Base-by-base conservation (phyloP, 257 asterid species). In the Solanum virginianum region DNA sequence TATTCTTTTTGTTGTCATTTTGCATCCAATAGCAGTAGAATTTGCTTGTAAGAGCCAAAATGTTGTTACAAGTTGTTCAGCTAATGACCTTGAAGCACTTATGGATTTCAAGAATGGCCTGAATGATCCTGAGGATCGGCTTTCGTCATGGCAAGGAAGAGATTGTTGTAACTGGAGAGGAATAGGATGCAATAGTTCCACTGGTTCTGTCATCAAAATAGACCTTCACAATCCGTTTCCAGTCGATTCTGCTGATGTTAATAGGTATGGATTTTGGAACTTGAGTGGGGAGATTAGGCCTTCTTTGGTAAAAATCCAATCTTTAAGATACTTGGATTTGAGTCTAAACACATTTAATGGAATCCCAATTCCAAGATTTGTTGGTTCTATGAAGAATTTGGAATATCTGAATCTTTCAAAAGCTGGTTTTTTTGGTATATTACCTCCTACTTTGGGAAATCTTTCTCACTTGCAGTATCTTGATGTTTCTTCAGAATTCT, bases 271-370 rank as follows among this genome's bases (percentile, higher is more conserved):
- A 83, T 80, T 86, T 88, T 88, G 89, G 91, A 88, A 88, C 92
- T 77, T 92, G 89, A 92, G 93, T 88, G 93, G 93, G 62, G 92
- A 85, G 79, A 88, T 92, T 70, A 88, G 91, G 57, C 91, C 91
- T 85, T 90, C 94, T 14, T 68, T 89, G 84, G 7, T 85, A 59
- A 88, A 88, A 41, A 85, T 92, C 29, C 77, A 60, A 49, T 90
- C 89, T 74, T 86, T 92, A 85, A 85, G 59, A 59, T 29, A 87
- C 70, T 82, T 91, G 36, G 95, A 92, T 87, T 89, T 92, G 87
- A 90, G 95, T 49, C 89, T 62, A 72, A 92, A 92, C 85, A 72
- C 88, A 16, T 90, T 92, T 79, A 86, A 51, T 55, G 91, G 87
- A 51, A 86, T 88, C 70, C 86, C 86, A 16, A 60, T 91, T 89